Base-by-base conservation (phyloP, 208 protist genomes). In the Trypanosoma grayi region DNA sequence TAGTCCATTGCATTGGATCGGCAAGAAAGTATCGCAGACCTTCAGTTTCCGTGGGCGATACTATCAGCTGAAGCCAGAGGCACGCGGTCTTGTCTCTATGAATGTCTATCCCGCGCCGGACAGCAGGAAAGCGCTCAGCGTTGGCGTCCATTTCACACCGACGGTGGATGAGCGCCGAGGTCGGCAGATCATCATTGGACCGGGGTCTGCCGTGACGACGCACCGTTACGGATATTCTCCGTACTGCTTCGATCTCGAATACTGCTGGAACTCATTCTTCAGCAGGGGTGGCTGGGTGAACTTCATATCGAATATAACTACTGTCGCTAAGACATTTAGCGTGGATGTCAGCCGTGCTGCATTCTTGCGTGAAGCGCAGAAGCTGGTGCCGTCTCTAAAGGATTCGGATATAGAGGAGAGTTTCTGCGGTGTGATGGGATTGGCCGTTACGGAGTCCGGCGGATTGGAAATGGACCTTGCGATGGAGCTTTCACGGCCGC, bases 121-220 rank as follows among this genome's bases (percentile, higher is more conserved):
- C 58, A 62, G 5, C 16, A 53, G 60, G 18, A 82, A 77, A 33
- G 89, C 81, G 27, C 47, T 95, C 31, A 85, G 72, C 58, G 86
- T 93, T 0, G 85, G 89, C 31, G 71, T 95, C 8, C 89, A 95
- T 67, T 90, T 95, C 61, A 93, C 89, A 9, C 89, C 80, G 28
- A 95, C 85, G 5, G 77, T 85, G 27, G 77, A 95, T 54, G 75
- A 81, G 46, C 76, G 74, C 20, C 82, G 87, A 30, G 85, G 86
- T 1, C 69, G 75, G 31, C 71, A 91, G 65, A 52, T 93, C 14
- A 95, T 97, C 45, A 65, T 92, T 18, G 90, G 90, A 18, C 87
- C 87, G 48, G 87, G 86, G 51, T 89, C 81, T 45, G 82, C 83
- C 36, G 51, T 90, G 14, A 83, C 60, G 40, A 81, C 81, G 28